These are phyloP conservation scores for Trichomonascus vanleenenianus DNA, from an alignment of 805 yeast genomes.

Conservation along the genomic window DNA sequence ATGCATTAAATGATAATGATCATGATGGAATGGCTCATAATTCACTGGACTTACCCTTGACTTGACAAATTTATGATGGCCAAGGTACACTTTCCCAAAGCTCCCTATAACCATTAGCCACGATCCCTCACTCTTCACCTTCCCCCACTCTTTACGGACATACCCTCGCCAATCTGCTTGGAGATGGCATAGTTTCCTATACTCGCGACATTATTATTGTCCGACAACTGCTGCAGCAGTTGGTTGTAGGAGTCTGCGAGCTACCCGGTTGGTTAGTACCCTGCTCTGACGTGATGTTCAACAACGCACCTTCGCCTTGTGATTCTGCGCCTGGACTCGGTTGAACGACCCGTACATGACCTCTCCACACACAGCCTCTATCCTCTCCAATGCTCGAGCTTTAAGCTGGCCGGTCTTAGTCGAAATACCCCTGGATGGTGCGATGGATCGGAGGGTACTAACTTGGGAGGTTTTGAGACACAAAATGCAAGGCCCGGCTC, in stretches of 20 bases:
- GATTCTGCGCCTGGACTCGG: constrained; percentile 30
- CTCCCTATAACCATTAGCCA: constrained; percentile 32
- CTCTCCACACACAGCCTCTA: not conserved
- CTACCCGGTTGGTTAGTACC: constrained; percentile 12
- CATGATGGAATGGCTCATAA: not conserved
- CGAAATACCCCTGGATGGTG: too few relatives aligned
- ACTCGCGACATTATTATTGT: constrained; percentile 43
- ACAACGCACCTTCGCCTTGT: constrained; percentile 15
- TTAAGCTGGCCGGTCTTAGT: too few relatives aligned
- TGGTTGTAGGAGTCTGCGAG: constrained; percentile 60
- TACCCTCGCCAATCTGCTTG: constrained; percentile 79
- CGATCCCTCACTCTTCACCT: too few relatives aligned
- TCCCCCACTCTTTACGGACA: not conserved
- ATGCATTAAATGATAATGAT: too few relatives aligned
- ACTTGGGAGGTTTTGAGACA: too few relatives aligned
- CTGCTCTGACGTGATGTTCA: not conserved
- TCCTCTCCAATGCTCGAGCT: too few relatives aligned
- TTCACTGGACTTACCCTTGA: constrained; percentile 36
- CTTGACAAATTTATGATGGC: constrained; percentile 65
- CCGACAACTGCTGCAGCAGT: constrained; percentile 42
- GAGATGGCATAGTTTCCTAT: constrained; percentile 76
- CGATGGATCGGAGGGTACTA: too few relatives aligned
- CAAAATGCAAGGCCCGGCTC: too few relatives aligned
- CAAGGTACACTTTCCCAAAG: constrained; percentile 86
- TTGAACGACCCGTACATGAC: constrained; percentile 19